Base-by-base conservation (phyloP, 768 basidiomycete genomes). In the Tulasnella sp. region DNA sequence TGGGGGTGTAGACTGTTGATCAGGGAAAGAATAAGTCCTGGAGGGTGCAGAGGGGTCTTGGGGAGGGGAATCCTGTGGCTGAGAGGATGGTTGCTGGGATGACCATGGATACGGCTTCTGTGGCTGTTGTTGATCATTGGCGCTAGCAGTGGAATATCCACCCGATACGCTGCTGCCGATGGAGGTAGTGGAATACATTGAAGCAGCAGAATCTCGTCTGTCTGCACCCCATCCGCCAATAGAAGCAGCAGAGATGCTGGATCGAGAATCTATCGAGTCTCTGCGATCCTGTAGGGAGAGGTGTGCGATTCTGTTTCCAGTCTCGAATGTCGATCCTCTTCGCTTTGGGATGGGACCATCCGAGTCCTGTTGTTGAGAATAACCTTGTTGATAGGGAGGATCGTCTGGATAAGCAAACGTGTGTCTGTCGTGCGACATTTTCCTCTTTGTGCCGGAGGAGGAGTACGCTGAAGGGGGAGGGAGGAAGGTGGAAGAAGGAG, bases 281-380 rank as follows among this genome's bases (percentile, higher is more conserved):
- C 86, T 76, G 45, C 84, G 80, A 62, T 89, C 84, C 60, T 81
- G 76, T 57, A 88, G 66, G 62, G 75, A 81, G 58, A 87, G 69
- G 59, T 83, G 79, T 12, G 80, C 78, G 58, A 90, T 77, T 45
- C 80, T 70, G 51, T 78, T 77, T 16, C 31, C 31, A 6, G 83
- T 79, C 58, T 90, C 88, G 58, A 87, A 75, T 20, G 82, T 77
- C 15, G 89, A 91, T 28, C 85, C 82, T 42, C 88, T 76, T 58
- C 88, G 78, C 64, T 91, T 91, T 41, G 81, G 75, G 15, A 83
- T 77, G 32, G 81, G 86, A 6, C 68, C 77, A 31, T 57, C 48
- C 53, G 83, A 19, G 27, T 53, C 51, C 20, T 33, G n/a, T 37
- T 47, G 48, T 27, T 27, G 20, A 7, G 37, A 25, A 43, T 41